Base-by-base conservation (phyloP, 2,329 filamentous ascomycete genomes). In the Arthrobotrys entomopaga region DNA sequence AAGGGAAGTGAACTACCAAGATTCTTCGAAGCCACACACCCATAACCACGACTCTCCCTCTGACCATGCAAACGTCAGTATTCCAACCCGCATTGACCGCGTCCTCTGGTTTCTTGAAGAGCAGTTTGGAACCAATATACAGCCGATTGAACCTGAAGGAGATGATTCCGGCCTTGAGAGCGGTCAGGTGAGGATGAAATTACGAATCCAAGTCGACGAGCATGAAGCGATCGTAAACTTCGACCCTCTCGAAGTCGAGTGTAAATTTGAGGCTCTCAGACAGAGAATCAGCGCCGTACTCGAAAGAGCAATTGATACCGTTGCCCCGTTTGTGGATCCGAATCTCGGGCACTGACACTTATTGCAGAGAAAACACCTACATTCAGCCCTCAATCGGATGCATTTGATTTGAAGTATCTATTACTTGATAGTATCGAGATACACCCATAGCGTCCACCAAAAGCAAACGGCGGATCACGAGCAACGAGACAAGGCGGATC, bases 21-120 rank as follows among this genome's bases (percentile, higher is more conserved):
- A 74, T 57, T 76, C 77, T 84, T 85, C 82, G 86, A 87, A 84
- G 78, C 81, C 83, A 0, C 86, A 88, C 77, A 80, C 82, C 3
- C 87, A 89, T 74, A 81, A 82, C 46, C 79, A 83, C 56, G 80
- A 83, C 58, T 79, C 82, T 49, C 84, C 84, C 53, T 95, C 97
- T 80, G 90, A 89, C 0, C 92, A 96, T 81, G 87, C 89, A 11
- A 86, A 90, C 50, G 82, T 92, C 48, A 86, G 86, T 8, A 85
- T 93, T 0, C 85, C 90, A 50, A 92, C 96, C 78, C 90, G 92
- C 46, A 88, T 98, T 46, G 87, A 90, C 76, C 89, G 94, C 38
- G 88, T 99, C 19, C 90, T 96, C 82, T 91, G 97, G 88, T 97
- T 99, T 84, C 89, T 99, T 13, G 95, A 99, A 84, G 91, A 93